These are phyloP conservation scores for Penicillium sp. DNA, from an alignment of 2,329 filamentous ascomycete genomes.

Conservation along the genomic window DNA sequence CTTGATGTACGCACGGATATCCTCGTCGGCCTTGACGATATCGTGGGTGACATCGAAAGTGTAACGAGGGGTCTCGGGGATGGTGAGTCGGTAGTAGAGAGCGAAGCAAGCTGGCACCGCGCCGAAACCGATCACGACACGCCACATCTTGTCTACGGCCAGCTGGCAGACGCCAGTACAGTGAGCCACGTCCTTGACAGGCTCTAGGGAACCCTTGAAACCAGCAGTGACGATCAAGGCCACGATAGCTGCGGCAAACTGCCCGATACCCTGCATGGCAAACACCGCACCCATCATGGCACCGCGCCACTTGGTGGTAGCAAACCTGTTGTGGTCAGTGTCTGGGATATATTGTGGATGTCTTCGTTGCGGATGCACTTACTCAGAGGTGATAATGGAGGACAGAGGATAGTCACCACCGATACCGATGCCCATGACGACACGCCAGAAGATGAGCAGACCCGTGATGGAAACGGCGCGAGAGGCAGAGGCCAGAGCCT, in stretches of 20 bases:
- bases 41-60: constrained; percentile 79
- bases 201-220: constrained; percentile 63
- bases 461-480: constrained; percentile 57
- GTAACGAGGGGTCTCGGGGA: constrained; percentile 83
- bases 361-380: constrained; percentile 25
- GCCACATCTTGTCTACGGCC: constrained; percentile 86
- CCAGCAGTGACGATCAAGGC: constrained; percentile 71
- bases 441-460: constrained; percentile 72
- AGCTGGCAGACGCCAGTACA: constrained; percentile 64
- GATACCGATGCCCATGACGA: constrained; percentile 75
- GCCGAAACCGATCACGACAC: constrained; percentile 74
- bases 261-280: constrained; percentile 81
- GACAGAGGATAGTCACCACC: constrained; percentile 81
- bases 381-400: constrained; percentile 78
- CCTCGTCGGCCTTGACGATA: constrained; percentile 68
- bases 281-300: constrained; percentile 87
- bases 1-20: constrained; percentile 70
- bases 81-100: constrained; percentile 81
- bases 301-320: constrained; percentile 78
- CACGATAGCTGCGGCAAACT: constrained; percentile 71
- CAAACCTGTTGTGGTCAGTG: constrained; percentile 55
- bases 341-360: background rate
- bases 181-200: constrained; percentile 50
- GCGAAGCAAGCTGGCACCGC: constrained; percentile 76
- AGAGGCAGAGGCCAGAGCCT: constrained; percentile 64